Evolutionary conservation across 768 basidiomycete genomes (phyloP).

Genomic region (Tulasnella sp.): DNA sequence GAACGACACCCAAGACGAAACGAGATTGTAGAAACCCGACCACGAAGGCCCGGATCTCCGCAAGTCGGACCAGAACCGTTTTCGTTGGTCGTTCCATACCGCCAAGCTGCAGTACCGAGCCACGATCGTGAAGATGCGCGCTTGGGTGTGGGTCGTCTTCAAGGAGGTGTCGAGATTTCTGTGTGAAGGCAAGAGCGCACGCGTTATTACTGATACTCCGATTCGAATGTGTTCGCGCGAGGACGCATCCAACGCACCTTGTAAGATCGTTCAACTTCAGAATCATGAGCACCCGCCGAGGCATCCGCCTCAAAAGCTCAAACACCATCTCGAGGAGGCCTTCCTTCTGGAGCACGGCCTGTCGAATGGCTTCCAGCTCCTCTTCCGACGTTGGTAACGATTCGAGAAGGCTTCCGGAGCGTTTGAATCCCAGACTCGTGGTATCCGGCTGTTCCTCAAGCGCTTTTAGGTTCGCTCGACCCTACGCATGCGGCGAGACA

Average conservation of each 20-base stretch:
- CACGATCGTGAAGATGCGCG: constrained; percentile 82
- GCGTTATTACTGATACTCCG: neutral
- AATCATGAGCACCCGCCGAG: constrained; percentile 72
- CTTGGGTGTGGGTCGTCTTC: constrained; percentile 62
- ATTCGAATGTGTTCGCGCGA: neutral
- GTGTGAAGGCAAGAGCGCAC: neutral
- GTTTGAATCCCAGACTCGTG: constrained; percentile 31
- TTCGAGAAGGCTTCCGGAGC: constrained; percentile 70
- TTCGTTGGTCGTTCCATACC: constrained; percentile 62
- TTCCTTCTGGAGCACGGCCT: constrained; percentile 71
- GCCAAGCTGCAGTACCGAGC: constrained; percentile 79
- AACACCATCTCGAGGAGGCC: constrained; percentile 79
- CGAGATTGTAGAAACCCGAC: constrained; percentile 36
- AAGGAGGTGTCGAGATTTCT: constrained; percentile 77
- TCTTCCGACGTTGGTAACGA: constrained; percentile 57
- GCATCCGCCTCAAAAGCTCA: constrained; percentile 75
- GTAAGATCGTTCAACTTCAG: constrained; percentile 80
- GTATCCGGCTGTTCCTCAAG: constrained; percentile 29
- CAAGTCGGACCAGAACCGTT: constrained; percentile 26
- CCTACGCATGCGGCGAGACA: constrained; percentile 18
- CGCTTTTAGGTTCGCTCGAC: constrained; percentile 60
- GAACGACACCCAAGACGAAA: constrained; percentile 59
- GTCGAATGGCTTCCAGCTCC: constrained; percentile 72
- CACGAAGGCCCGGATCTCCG: neutral
- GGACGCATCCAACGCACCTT: constrained; percentile 33